Evolutionary conservation across 1,139 yeast species (phyloP), one percentile per base, ranked within the genome.

Genomic region (Citeromyces hawaiiensis): DNA sequence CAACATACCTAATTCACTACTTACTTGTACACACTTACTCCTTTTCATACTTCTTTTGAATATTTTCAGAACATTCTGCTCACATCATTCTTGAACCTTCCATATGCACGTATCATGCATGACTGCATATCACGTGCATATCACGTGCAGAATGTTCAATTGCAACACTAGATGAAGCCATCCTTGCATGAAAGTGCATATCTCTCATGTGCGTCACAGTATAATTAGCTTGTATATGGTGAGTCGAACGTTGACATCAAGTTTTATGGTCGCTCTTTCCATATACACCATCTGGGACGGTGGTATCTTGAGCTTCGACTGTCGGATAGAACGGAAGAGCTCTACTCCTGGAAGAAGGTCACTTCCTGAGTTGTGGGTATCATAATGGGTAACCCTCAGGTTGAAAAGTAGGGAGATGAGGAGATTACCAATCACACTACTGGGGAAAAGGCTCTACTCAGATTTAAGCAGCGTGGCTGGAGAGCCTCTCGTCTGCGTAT

Each of bases 401-500:
- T 91, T 38, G 98, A 91, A 56, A 88, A 88, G 53, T 86, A 78
- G 55, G 98, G 99, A 47, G 83, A 77, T 39, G 88, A 88, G 88
- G 76, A 75, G 45, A 83, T 91, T 34, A 70, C 65, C 17, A 91
- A 93, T 53, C 94, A 86, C 51, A 79, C 81, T 14, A 83, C 94
- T n/a, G 97, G 97, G 10, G 94, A 86, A 52, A 66, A 65, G 40
- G 79, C 91, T 51, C 57, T 70, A 35, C 68, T 91, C 40, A 77
- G 73, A 43, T 77, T 86, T 69, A 91, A 87, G 55, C 87, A 88
- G 43, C 71, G 96, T 47, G 98, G 98, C 11, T 93, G 98, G 98
- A 73, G 94, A 51, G 93, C 94, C 0, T 70, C 85, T n/a, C n/a
- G 0, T 76, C 83, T 23, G 96, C 97, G 1, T 88, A 83, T 56